Conservation (phyloP, 352 stramenopile genomes). For the Phytophthora lateralis region DNA sequence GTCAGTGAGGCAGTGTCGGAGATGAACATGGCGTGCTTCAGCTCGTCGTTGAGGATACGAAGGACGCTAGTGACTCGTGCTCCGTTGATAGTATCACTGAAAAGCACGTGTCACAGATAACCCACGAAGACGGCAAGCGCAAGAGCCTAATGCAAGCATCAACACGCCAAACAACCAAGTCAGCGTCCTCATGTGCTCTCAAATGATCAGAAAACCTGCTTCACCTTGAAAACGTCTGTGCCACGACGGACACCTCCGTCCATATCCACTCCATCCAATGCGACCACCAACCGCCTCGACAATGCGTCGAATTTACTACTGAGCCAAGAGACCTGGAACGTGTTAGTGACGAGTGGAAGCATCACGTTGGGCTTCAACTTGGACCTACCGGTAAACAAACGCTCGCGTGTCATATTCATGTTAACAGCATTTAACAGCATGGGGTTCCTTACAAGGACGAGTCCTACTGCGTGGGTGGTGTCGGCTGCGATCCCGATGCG, state of each 20-base stretch:
- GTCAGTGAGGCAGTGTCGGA: slow-evolving; percentile 56
- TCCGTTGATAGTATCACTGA: neutral
- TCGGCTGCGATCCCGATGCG: slow-evolving; percentile 22
- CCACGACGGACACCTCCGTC: slow-evolving; percentile 94
- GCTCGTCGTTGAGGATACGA: slow-evolving; percentile 89
- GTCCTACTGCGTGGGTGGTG: slow-evolving; percentile 29
- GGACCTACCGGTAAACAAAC: too few relatives aligned
- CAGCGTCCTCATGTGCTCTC: neutral
- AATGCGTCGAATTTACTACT: too few relatives aligned
- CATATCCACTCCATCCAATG: slow-evolving; percentile 91
- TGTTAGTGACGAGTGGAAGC: too few relatives aligned
- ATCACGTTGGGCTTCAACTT: too few relatives aligned
- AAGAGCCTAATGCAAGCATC: slow-evolving; percentile 35
- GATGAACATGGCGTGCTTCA: slow-evolving; percentile 93
- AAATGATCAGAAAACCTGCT: neutral
- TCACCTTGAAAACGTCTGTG: slow-evolving; percentile 95
- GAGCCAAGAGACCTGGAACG: too few relatives aligned
- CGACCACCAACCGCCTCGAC: slow-evolving; percentile 74
- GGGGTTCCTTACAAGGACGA: slow-evolving; percentile 8
- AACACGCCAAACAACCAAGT: neutral
- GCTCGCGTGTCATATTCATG: slow-evolving; percentile 23
- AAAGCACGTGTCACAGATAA: neutral
- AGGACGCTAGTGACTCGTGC: slow-evolving; percentile 89
- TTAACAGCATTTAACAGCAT: slow-evolving; percentile 30
- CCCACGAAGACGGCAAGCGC: slow-evolving; percentile 95